Evolutionary conservation across 2,329 filamentous ascomycete genomes (phyloP), one percentile per base, ranked within the genome.

Genomic region (Pseudocercospora fuligena): DNA sequence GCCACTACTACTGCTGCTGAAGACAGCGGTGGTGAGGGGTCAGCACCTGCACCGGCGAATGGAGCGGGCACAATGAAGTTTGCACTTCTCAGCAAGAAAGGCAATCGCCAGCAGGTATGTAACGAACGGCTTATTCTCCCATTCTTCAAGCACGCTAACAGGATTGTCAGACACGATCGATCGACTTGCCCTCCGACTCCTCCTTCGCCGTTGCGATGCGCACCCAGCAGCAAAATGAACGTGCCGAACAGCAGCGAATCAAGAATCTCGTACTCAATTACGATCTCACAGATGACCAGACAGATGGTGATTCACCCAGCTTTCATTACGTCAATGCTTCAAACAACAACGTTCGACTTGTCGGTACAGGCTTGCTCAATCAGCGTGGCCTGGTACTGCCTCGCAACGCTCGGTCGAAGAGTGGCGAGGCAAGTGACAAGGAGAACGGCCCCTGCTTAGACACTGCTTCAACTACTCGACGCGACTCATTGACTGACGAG

Each of bases 251-350:
- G 79, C 93, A 97, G 79, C 92, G 95, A 69, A 99, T 99, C 87
- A 99, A 99, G 83, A 97, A 93, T 75, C 85, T 99, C 54, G 95
- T 99, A 62, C 84, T 99, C 73, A 98, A 97, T 80, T 97, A 97
- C 77, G 95, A 99, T 81, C 88, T 97, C 77, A 89, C 92, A 60
- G 93, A 96, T 69, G 86, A 89, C 75, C 76, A 80, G 76, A 90
- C 93, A 70, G 92, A 95, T 83, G 90, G 93, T 96, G 86, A 80
- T 73, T 73, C 72, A 71, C 75, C 74, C 76, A 76, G 78, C 74
- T 78, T 73, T 72, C 54, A 58, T 58, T 84, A 78, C 68, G 71
- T 78, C 63, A 77, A 81, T 68, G 74, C 73, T 72, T 64, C 79
- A 73, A 78, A 85, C 81, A 77, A 65, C 81, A 86, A 83, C 84